Evolutionary conservation across 352 stramenopile genomes (phyloP).

Genomic region (Globisporangium camurandrum): DNA sequence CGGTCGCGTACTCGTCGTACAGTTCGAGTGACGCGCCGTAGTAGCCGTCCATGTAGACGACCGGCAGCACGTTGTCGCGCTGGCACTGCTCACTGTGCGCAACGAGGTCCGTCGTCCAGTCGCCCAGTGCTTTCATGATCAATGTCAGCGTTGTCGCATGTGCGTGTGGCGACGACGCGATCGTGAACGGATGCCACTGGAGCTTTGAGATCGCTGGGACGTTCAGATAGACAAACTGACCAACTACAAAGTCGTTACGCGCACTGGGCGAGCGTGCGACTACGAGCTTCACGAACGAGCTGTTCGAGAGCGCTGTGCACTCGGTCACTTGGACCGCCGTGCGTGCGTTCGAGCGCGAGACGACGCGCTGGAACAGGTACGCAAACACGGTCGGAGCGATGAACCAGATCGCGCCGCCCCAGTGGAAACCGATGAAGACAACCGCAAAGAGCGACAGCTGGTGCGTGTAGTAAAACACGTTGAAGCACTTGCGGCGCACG

Average conservation of each 20-base stretch:
- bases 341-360: conserved; percentile 36
- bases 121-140: conserved; percentile 41
- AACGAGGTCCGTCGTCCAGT: conserved; percentile 32
- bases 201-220: conserved; percentile 44
- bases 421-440: conserved; percentile 19
- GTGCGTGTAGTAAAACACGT: conserved; percentile 21
- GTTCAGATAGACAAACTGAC: conserved; percentile 50
- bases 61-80: conserved; percentile 10
- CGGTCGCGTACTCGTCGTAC: conserved; percentile 16
- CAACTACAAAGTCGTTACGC: conserved; percentile 35
- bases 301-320: conserved; percentile 23
- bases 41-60: conserved; percentile 23
- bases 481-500: conserved; percentile 23
- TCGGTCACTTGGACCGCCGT: conserved; percentile 29
- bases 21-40: conserved; percentile 17
- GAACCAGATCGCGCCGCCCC: conserved; percentile 22
- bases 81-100: conserved; percentile 33
- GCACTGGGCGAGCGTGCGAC: conserved; percentile 19
- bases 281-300: conserved; percentile 44
- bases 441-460: conserved; percentile 19
- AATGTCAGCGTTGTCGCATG: conserved; percentile 30
- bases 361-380: conserved; percentile 18
- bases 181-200: conserved; percentile 51
- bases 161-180: conserved; percentile 39
- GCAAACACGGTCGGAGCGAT: conserved; percentile 28